Conservation (phyloP, 495 filamentous ascomycete genomes). For the Penicillium roqueforti region DNA sequence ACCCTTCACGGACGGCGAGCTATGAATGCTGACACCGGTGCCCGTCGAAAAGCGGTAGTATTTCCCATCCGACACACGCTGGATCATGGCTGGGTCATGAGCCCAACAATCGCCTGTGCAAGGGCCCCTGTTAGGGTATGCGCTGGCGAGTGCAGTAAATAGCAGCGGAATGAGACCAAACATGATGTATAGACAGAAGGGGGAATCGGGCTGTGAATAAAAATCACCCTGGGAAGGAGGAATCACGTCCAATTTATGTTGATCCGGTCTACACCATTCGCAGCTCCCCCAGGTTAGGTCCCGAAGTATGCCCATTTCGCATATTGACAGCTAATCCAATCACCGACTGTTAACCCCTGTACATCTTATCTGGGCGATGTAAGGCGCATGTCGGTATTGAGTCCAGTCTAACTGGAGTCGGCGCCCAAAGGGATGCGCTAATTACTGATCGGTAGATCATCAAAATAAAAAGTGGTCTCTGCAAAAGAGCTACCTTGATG, state of each 20-base stretch:
- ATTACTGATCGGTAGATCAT: constrained; percentile 17
- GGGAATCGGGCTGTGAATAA: constrained; percentile 3
- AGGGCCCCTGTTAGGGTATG: constrained; percentile 49
- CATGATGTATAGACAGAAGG: constrained; percentile 14
- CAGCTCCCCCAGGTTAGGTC: not conserved
- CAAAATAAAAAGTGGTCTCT: constrained; percentile 13
- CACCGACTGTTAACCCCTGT: constrained; percentile 12
- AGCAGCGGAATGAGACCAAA: constrained; percentile 20
- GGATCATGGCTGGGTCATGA: constrained; percentile 63
- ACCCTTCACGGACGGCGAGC: constrained; percentile 53
- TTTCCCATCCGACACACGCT: constrained; percentile 57
- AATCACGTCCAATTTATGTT: constrained; percentile 22
- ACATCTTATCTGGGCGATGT: constrained; percentile 23
- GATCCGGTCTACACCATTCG: constrained; percentile 3
- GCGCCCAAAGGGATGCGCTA: constrained; percentile 9
- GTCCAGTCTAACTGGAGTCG: not conserved
- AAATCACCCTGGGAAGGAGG: constrained; percentile 4
- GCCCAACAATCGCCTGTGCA: constrained; percentile 58
- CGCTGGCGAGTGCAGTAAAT: constrained; percentile 28
- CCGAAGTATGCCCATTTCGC: constrained; percentile 5
- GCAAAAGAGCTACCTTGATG: not conserved
- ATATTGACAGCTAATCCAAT: constrained; percentile 16
- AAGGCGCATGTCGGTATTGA: constrained; percentile 29
- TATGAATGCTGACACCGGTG: constrained; percentile 55
- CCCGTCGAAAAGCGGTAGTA: constrained; percentile 73